phyloP scores from a whole-genome alignment of 2,329 filamentous ascomycete species.

The Lachnellula hyalina region DNA sequence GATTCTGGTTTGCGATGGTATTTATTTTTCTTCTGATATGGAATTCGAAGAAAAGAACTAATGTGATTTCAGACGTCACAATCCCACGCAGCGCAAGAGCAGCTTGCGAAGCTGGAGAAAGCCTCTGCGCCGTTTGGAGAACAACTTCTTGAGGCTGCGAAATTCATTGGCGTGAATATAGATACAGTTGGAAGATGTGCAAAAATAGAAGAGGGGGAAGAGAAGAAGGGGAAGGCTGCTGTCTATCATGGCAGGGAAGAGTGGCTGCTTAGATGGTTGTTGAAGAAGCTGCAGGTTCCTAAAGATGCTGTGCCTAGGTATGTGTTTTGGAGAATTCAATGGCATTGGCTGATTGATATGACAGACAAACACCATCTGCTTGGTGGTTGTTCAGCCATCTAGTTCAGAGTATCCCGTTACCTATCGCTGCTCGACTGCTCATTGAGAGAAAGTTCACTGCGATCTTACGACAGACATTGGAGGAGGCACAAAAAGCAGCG shows the following conservation, averaged over 20 bases:
- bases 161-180: slow-evolving; percentile 29
- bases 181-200: slow-evolving; percentile 15
- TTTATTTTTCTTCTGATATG: not conserved
- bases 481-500: slow-evolving; percentile 42
- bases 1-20: slow-evolving; percentile 12
- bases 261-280: slow-evolving; percentile 62
- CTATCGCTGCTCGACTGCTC: slow-evolving; percentile 65
- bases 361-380: slow-evolving; percentile 29
- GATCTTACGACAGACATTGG: slow-evolving; percentile 60
- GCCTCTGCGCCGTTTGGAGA: slow-evolving; percentile 30
- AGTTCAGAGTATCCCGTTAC: slow-evolving; percentile 60
- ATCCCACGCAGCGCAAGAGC: slow-evolving; percentile 30
- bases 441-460: slow-evolving; percentile 63
- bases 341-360: slow-evolving; percentile 1
- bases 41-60: not conserved
- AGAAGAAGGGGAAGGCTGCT: not conserved
- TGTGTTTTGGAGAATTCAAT: not conserved
- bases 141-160: slow-evolving; percentile 31
- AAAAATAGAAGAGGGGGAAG: not conserved
- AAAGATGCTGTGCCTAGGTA: slow-evolving; percentile 30
- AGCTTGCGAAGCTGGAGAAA: slow-evolving; percentile 30
- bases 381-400: slow-evolving; percentile 59
- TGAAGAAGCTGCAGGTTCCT: slow-evolving; percentile 49
- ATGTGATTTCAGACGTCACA: slow-evolving; percentile 21
- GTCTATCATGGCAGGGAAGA: slow-evolving; percentile 46